Evolutionary conservation across 2,329 filamentous ascomycete species (phyloP).

Genomic region (Fusarium goolgardi): DNA sequence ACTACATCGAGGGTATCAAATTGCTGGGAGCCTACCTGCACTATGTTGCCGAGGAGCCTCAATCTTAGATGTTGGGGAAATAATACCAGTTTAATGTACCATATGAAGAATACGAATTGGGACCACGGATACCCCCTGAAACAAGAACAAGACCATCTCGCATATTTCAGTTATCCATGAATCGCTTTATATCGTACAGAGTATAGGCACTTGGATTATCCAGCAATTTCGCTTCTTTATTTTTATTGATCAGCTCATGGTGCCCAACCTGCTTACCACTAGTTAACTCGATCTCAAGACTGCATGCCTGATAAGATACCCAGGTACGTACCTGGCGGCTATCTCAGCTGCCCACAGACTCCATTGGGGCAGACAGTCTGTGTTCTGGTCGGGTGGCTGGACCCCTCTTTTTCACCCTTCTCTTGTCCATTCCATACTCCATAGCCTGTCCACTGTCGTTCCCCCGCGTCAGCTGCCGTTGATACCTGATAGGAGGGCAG

Average conservation of each 20-base stretch:
- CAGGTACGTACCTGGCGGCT: slow-evolving; percentile 24
- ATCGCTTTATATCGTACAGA: not conserved
- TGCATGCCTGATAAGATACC: not conserved
- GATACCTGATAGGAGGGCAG: slow-evolving; percentile 2
- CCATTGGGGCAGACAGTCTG: not conserved
- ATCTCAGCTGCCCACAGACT: not conserved
- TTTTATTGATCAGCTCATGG: not conserved
- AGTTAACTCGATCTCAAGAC: not conserved
- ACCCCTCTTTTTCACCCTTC: slow-evolving; percentile 30
- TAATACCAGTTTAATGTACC: slow-evolving; percentile 24
- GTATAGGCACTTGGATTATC: not conserved
- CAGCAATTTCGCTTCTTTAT: not conserved
- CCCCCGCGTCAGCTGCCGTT: slow-evolving; percentile 22
- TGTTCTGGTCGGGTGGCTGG: not conserved
- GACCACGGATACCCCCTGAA: not conserved
- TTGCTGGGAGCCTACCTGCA: slow-evolving; percentile 93
- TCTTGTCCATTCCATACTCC: too few relatives aligned
- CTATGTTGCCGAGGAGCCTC: slow-evolving; percentile 92
- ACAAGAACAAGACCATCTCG: not conserved
- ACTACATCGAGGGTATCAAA: slow-evolving; percentile 99
- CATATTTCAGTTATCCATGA: not conserved
- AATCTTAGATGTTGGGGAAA: slow-evolving; percentile 44
- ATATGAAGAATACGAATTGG: slow-evolving; percentile 19
- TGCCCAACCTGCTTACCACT: not conserved
- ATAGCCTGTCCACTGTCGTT: not conserved